Conservation (phyloP, 257 asterid species). For the Craterostigma plantagineum region DNA sequence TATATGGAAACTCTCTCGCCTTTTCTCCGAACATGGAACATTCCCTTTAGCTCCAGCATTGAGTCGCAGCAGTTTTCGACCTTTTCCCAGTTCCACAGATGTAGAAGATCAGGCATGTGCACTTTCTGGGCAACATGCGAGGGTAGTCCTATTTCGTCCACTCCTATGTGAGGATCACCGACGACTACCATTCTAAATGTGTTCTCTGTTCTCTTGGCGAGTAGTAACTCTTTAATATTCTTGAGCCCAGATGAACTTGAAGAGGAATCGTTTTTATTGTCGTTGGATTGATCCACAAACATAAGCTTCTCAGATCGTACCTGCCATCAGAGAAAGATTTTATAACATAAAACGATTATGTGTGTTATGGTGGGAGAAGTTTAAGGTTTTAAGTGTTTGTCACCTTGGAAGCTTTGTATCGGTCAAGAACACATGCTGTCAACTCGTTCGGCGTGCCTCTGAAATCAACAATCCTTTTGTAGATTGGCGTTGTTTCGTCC, state of each 20-base stretch:
- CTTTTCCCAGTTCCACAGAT: conserved; percentile 48
- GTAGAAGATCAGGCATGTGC: conserved; percentile 38
- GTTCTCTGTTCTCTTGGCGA: conserved; percentile 72
- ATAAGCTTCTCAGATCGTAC: conserved; percentile 61
- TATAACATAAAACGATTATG: conserved; percentile 5
- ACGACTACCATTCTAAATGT: conserved; percentile 88
- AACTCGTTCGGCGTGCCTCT: conserved; percentile 68
- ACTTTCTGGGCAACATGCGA: conserved; percentile 47
- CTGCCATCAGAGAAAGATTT: conserved; percentile 31
- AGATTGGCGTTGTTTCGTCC: conserved; percentile 64
- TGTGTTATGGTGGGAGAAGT: conserved; percentile 2
- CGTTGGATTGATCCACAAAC: conserved; percentile 24
- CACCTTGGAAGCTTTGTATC: conserved; percentile 77
- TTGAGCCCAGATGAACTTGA: conserved; percentile 58
- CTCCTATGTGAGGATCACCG: conserved; percentile 61
- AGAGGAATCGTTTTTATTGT: conserved; percentile 29
- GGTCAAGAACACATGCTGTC: conserved; percentile 59
- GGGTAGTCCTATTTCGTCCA: conserved; percentile 74
- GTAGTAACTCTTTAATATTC: conserved; percentile 59
- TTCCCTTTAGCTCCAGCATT: conserved; percentile 35
- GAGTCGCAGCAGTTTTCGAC: conserved; percentile 31
- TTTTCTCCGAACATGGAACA: conserved; percentile 32
- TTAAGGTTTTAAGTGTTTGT: conserved; percentile 13
- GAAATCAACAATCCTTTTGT: conserved; percentile 54
- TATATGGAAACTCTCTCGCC: conserved; percentile 28